These are phyloP conservation scores for Moelleriella libera DNA, from an alignment of 2,329 filamentous ascomycete species.

Conservation along the genomic window DNA sequence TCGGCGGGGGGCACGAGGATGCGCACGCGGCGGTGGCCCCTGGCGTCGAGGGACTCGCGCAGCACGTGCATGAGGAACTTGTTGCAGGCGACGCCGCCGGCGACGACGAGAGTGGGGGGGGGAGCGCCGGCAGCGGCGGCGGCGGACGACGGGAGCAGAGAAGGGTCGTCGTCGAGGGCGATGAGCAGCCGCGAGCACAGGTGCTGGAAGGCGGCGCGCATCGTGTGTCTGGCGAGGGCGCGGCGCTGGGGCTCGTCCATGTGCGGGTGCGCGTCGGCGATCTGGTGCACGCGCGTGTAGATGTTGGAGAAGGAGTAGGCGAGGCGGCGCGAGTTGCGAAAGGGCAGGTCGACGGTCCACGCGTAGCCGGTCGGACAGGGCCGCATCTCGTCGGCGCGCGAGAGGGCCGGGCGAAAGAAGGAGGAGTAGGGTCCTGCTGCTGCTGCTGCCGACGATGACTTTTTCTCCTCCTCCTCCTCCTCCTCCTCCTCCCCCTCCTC, in stretches of 20 bases:
- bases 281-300: constrained; percentile 34
- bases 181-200: constrained; percentile 61
- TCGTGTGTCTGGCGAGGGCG: constrained; percentile 55
- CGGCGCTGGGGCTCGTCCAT: constrained; percentile 47
- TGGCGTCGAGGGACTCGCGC: constrained; percentile 41
- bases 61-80: constrained; percentile 58
- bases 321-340: constrained; percentile 42
- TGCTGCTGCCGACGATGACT: too few relatives aligned
- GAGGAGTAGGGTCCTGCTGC: constrained; percentile 14
- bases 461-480: too few relatives aligned
- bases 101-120: constrained; percentile 54
- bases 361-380: constrained; percentile 21
- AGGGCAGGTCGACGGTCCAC: constrained; percentile 59
- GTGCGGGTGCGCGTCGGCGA: constrained; percentile 23
- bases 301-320: constrained; percentile 62
- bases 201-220: constrained; percentile 80
- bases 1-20: constrained; percentile 61
- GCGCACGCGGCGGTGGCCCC: constrained; percentile 46
- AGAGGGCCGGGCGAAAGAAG: constrained; percentile 42
- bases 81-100: constrained; percentile 86
- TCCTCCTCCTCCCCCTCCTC: constrained; percentile 15
- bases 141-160: constrained; percentile 22
- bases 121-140: constrained; percentile 6
- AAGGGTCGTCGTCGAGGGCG: constrained; percentile 32
- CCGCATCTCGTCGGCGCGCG: constrained; percentile 43